These are phyloP conservation scores for Penstemon newberryi DNA, from an alignment of 257 asterid genomes.

Conservation along the genomic window DNA sequence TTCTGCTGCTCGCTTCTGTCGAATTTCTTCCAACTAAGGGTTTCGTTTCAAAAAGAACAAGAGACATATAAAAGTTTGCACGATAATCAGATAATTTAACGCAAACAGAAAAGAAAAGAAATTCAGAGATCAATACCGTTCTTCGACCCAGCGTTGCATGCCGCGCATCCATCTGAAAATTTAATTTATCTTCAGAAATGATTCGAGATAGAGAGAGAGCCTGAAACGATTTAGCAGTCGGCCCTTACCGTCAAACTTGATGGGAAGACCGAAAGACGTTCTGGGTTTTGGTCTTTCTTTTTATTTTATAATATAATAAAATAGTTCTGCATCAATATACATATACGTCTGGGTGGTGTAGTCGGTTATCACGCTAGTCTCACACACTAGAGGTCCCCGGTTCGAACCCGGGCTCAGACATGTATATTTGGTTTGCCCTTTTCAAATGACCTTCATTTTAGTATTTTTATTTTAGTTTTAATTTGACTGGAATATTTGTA, in stretches of 20 bases:
- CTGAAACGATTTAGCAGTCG: too few relatives aligned
- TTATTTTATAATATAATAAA: too few relatives aligned
- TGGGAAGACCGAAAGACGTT: too few relatives aligned
- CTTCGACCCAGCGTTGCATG: constrained; percentile 90
- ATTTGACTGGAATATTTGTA: too few relatives aligned
- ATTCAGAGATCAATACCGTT: constrained; percentile 54
- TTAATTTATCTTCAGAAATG: too few relatives aligned
- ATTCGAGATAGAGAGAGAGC: too few relatives aligned
- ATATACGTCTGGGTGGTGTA: constrained; percentile 91
- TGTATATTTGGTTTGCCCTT: too few relatives aligned
- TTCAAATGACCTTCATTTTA: too few relatives aligned
- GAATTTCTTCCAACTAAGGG: constrained; percentile 88
- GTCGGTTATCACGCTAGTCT: constrained; percentile 99
- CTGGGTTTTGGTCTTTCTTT: too few relatives aligned
- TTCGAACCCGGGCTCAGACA: constrained; percentile 99
- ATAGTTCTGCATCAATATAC: too few relatives aligned
- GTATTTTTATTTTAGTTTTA: too few relatives aligned
- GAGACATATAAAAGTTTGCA: neutral
- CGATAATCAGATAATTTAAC: neutral
- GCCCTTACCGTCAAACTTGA: too few relatives aligned
- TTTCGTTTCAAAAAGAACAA: neutral
- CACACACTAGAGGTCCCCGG: constrained; percentile 99
- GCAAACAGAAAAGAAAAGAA: neutral
- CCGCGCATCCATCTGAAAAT: constrained; percentile 64
- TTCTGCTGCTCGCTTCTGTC: constrained; percentile 94